Evolutionary conservation across 2,329 filamentous ascomycete genomes (phyloP), one percentile per base, ranked within the genome.

Genomic region (Huntiella abstrusa): DNA sequence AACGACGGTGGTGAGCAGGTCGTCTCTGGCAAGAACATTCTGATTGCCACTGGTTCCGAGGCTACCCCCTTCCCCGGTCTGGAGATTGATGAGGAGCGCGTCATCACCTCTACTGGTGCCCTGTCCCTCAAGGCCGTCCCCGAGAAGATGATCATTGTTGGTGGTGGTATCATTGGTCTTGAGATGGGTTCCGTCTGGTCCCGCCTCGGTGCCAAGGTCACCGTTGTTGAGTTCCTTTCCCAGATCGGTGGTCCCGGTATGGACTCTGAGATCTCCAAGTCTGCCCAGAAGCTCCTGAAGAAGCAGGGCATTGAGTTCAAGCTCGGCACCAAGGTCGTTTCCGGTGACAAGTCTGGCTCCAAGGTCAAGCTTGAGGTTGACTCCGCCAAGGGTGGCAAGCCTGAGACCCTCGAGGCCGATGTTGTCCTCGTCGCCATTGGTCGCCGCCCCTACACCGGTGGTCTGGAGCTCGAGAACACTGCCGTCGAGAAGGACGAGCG

Each of bases 141-240:
- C 38, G 86, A 95, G 73, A 91, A 83, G 67, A 81, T 98, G 83
- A 71, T 92, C 53, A 91, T 98, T 57, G 95, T 98, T 60, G 91
- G 91, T 56, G 91, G 91, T 61, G 91, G 91, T 63, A 98, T 98
- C 63, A 98, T 98, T 59, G 91, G 91, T 61, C 77, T 98, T 37
- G 91, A 98, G 68, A 98, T 98, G 91, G 85, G 70, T 53, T 96
- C 88, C 45, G 91, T 98, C 46, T 98, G 91, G 91, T 94, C 86
- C 51, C 77, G 91, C 58, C 72, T 98, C 51, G 91, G 91, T 53
- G 65, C 86, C 53, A 84, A 96, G 66, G 91, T 98, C 51, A 98
- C 91, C 51, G 87, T 98, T 49, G 87, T 98, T 49, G 91, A 98
- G 67, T 98, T 91, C 68, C 71, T 98, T 48, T 77, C 80, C 58